Conservation (phyloP, 805 yeast genomes). For the Scheffersomyces amazonensis region DNA sequence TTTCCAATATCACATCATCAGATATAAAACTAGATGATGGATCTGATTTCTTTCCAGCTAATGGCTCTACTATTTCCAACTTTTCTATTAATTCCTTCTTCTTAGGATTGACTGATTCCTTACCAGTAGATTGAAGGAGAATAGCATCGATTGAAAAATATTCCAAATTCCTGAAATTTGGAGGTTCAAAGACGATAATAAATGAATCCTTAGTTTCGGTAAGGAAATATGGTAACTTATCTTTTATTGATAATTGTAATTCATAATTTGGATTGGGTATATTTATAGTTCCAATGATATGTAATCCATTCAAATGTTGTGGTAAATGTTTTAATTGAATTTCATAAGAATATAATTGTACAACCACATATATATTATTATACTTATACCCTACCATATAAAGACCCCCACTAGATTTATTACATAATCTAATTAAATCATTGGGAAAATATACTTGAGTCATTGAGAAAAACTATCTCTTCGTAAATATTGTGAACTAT, state of each 20-base stretch:
- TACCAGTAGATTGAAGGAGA: slow-evolving; percentile 49
- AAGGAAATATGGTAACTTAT: slow-evolving; percentile 14
- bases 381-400: slow-evolving; percentile 23
- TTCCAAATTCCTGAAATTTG: slow-evolving; percentile 67
- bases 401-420: slow-evolving; percentile 4
- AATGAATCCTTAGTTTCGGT: slow-evolving; percentile 10
- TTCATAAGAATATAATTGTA: slow-evolving; percentile 9
- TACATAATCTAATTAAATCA: slow-evolving; percentile 18
- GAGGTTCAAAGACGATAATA: slow-evolving; percentile 59
- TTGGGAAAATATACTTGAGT: slow-evolving; percentile 31
- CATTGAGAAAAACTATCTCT: slow-evolving; percentile 36
- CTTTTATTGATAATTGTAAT: slow-evolving; percentile 6
- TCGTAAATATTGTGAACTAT: slow-evolving; percentile 40
- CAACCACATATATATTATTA: slow-evolving; percentile 17
- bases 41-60: slow-evolving; percentile 1
- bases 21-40: slow-evolving; percentile 17
- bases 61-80: slow-evolving; percentile 11
- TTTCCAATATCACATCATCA: slow-evolving; percentile 29
- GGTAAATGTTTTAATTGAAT: slow-evolving; percentile 4
- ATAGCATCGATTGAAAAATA: slow-evolving; percentile 77
- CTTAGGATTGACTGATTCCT: slow-evolving; percentile 4
- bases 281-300: slow-evolving; percentile 15
- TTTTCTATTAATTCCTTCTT: slow-evolving; percentile 18
- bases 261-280: slow-evolving; percentile 3
- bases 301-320: slow-evolving; percentile 9